These are phyloP conservation scores for Circinella umbellata DNA, from an alignment of 371 early-diverging fungal species.

Conservation along the genomic window DNA sequence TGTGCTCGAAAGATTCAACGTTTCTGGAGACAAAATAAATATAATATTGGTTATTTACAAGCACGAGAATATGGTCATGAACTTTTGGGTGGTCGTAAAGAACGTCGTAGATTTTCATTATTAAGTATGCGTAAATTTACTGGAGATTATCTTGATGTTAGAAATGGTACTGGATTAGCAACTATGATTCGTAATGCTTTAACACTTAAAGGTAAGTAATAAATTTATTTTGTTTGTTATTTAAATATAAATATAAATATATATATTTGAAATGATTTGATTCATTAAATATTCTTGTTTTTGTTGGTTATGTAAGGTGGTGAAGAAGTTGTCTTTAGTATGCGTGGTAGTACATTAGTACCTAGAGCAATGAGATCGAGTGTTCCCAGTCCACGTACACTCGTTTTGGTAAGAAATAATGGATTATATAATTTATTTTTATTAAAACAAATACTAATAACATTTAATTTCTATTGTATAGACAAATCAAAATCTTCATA, in stretches of 20 bases:
- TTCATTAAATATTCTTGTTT: background rate
- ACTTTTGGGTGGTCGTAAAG: slow-evolving; percentile 89
- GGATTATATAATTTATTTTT: too few species aligned
- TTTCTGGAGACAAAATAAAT: slow-evolving; percentile 88
- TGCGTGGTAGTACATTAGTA: slow-evolving; percentile 68
- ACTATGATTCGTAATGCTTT: slow-evolving; percentile 69
- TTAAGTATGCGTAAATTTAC: slow-evolving; percentile 84
- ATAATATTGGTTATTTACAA: slow-evolving; percentile 87
- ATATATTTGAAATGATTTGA: background rate
- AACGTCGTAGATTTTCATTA: slow-evolving; percentile 88
- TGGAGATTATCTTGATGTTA: slow-evolving; percentile 91
- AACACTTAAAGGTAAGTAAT: slow-evolving; percentile 58
- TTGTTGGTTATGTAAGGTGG: slow-evolving; percentile 24
- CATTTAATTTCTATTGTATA: slow-evolving; percentile 6
- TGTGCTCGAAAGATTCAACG: slow-evolving; percentile 82
- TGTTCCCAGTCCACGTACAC: slow-evolving; percentile 75
- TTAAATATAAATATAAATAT: too few species aligned
- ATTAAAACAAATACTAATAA: too few species aligned
- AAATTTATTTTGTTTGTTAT: slow-evolving; percentile 67
- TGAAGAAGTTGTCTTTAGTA: slow-evolving; percentile 73
- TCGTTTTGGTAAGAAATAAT: slow-evolving; percentile 61
- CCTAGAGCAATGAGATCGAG: slow-evolving; percentile 83
- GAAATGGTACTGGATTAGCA: slow-evolving; percentile 67
- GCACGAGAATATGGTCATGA: slow-evolving; percentile 93
- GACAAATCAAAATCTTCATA: slow-evolving; percentile 64